These are phyloP conservation scores for Ramularia endophylla DNA, from an alignment of 2,329 filamentous ascomycete genomes.

Conservation along the genomic window DNA sequence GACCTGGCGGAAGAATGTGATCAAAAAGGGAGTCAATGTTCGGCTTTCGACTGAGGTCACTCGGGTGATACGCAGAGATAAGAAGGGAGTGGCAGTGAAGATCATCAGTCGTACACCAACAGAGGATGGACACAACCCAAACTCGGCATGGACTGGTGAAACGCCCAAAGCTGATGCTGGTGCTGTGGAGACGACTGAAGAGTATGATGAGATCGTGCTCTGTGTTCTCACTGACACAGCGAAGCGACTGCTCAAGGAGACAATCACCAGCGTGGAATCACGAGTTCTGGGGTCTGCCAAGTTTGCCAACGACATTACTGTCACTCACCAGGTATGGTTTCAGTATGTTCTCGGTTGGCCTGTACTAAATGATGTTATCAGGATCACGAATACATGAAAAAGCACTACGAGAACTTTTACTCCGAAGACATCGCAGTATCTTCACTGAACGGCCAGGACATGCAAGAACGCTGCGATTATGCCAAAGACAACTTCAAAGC, in stretches of 20 bases:
- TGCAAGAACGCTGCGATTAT: conserved; percentile 37
- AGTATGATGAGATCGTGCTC: conserved; percentile 61
- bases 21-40: conserved; percentile 51
- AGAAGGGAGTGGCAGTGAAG: conserved; percentile 47
- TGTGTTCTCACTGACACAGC: conserved; percentile 55
- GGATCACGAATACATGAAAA: conserved; percentile 59
- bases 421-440: conserved; percentile 42
- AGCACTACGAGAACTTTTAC: conserved; percentile 61
- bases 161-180: conserved; percentile 36
- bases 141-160: conserved; percentile 37
- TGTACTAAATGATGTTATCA: no score
- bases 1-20: conserved; percentile 51
- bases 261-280: conserved; percentile 56
- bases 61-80: conserved; percentile 46
- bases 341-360: no score
- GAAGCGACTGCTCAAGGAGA: conserved; percentile 53
- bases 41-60: conserved; percentile 53
- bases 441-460: conserved; percentile 37
- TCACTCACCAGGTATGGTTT: conserved; percentile 50
- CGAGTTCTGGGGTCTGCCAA: conserved; percentile 65
- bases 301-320: conserved; percentile 64
- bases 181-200: conserved; percentile 40
- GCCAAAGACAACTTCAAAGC: conserved; percentile 52
- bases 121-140: conserved; percentile 40
- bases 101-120: conserved; percentile 39